Conservation (phyloP, 2,329 filamentous ascomycete species). For the Bisporella sp. region DNA sequence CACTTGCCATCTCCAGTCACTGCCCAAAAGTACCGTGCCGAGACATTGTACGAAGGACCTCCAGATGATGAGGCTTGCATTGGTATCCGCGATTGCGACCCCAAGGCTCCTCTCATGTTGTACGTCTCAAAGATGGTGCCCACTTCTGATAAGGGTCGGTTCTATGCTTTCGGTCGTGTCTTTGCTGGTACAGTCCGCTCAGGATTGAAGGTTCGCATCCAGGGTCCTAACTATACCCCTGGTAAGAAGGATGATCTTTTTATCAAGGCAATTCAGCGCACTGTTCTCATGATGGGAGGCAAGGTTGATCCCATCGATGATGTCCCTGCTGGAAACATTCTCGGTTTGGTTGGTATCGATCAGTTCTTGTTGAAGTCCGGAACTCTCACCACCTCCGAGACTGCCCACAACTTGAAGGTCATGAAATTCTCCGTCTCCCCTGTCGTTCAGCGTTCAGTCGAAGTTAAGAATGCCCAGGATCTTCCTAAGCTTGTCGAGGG, state of each 20-base stretch:
- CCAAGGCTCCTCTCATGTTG: slow-evolving; percentile 97
- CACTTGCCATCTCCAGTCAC: slow-evolving; percentile 94
- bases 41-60: slow-evolving; percentile 98
- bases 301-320: slow-evolving; percentile 98
- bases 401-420: slow-evolving; percentile 99
- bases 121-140: slow-evolving; percentile 99
- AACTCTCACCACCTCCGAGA: slow-evolving; percentile 95
- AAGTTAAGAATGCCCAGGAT: slow-evolving; percentile 99
- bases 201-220: slow-evolving; percentile 99
- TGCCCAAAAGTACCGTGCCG: slow-evolving; percentile 94
- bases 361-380: slow-evolving; percentile 99
- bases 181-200: slow-evolving; percentile 97
- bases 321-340: slow-evolving; percentile 99
- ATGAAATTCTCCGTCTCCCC: slow-evolving; percentile 99
- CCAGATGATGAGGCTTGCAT: slow-evolving; percentile 85
- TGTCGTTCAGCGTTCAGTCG: slow-evolving; percentile 95
- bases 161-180: slow-evolving; percentile 99
- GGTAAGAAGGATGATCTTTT: slow-evolving; percentile 99
- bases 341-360: slow-evolving; percentile 97
- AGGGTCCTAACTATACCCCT: slow-evolving; percentile 97
- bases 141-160: slow-evolving; percentile 98
- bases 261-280: slow-evolving; percentile 99
- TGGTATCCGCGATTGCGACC: slow-evolving; percentile 96
- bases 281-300: slow-evolving; percentile 99
- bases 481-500: slow-evolving; percentile 99